Percentiles rank a stretch among this genome's conserved stretches.
Conservation (phyloP, 2,329 filamentous ascomycete genomes). For the Rutstroemia sp. region DNA sequence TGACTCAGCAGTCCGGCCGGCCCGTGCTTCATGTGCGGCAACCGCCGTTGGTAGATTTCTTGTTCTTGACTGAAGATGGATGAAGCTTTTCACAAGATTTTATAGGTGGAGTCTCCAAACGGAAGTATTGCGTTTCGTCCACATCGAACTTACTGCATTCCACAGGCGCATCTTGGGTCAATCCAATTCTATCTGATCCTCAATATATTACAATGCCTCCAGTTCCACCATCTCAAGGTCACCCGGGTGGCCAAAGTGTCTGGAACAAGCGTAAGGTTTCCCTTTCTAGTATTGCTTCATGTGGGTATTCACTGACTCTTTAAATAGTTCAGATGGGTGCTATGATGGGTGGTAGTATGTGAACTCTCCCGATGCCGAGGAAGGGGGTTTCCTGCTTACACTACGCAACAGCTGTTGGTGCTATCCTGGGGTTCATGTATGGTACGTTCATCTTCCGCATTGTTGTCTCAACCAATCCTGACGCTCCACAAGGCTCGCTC, state of each 20-base stretch:
- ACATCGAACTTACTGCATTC: background rate
- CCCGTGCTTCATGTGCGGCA: no score
- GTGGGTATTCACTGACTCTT: constrained; percentile 29
- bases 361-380: background rate
- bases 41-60: no score
- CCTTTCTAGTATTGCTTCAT: background rate
- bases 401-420: constrained; percentile 67
- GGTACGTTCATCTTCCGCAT: constrained; percentile 45
- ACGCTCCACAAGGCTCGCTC: constrained; percentile 59
- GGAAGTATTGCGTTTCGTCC: no score
- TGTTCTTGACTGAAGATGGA: no score
- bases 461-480: background rate
- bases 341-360: constrained; percentile 96
- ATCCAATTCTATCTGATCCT: background rate
- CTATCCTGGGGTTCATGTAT: constrained; percentile 97
- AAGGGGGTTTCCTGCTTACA: constrained; percentile 1
- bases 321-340: constrained; percentile 88
- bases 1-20: no score
- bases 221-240: constrained; percentile 8
- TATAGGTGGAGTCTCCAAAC: no score
- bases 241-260: constrained; percentile 5
- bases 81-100: no score
- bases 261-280: constrained; percentile 8
- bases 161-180: background rate
- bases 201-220: constrained; percentile 1